These are phyloP conservation scores for Aspergillus fumigatus DNA, from an alignment of 2,329 filamentous ascomycete species.

Conservation along the genomic window DNA sequence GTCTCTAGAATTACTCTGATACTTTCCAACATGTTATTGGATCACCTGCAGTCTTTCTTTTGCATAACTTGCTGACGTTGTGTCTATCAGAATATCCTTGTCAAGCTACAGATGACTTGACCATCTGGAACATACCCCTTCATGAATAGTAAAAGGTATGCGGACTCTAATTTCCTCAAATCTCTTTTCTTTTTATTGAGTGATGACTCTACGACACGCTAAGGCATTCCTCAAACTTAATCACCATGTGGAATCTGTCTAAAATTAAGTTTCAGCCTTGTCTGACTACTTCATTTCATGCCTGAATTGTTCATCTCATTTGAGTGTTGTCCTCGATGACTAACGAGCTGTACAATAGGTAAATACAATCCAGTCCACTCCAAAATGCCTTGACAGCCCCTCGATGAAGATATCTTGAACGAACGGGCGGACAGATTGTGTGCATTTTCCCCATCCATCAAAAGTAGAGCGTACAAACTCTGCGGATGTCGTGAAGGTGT, in stretches of 20 bases:
- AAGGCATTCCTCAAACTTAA: slow-evolving; percentile 68
- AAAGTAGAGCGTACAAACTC: slow-evolving; percentile 61
- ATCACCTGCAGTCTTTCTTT: slow-evolving; percentile 6
- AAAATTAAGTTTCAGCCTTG: slow-evolving; percentile 64
- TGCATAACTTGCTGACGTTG: slow-evolving; percentile 4
- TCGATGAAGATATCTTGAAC: slow-evolving; percentile 62
- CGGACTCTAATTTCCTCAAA: slow-evolving; percentile 5
- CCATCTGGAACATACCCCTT: background rate
- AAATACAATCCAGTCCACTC: slow-evolving; percentile 20
- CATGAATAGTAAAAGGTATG: slow-evolving; percentile 42
- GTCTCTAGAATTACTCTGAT: slow-evolving; percentile 57
- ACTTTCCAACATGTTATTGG: slow-evolving; percentile 4
- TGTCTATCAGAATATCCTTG: background rate
- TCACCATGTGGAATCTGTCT: slow-evolving; percentile 60
- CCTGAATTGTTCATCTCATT: slow-evolving; percentile 14
- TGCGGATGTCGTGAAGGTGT: slow-evolving; percentile 51
- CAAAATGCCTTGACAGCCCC: slow-evolving; percentile 14
- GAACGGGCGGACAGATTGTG: slow-evolving; percentile 65
- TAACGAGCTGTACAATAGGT: slow-evolving; percentile 32
- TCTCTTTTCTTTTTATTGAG: slow-evolving; percentile 28
- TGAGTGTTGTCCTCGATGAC: slow-evolving; percentile 19
- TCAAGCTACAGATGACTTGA: background rate
- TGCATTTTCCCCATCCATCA: slow-evolving; percentile 48
- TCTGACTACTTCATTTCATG: slow-evolving; percentile 46
- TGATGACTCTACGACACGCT: slow-evolving; percentile 62